phyloP scores from a whole-genome alignment of 2,329 filamentous ascomycete species.

The Xylariaceae sp. region DNA sequence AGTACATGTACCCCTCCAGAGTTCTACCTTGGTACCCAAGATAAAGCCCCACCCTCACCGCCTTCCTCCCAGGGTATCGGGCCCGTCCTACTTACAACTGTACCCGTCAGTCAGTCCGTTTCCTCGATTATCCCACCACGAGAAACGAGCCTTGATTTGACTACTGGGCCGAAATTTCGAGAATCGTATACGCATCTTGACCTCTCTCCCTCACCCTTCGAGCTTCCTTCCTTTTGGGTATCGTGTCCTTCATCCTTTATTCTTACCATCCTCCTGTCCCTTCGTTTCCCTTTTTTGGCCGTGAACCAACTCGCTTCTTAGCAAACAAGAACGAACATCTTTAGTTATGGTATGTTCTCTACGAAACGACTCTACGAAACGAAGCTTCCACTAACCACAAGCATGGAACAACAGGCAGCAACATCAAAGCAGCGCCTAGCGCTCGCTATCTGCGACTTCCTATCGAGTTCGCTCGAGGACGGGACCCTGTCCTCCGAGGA shows the following conservation, averaged over 20 bases:
- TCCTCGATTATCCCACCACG: no score
- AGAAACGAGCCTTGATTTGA: no score
- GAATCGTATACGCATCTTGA: constrained; percentile 1
- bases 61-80: constrained; percentile 11
- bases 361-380: no score
- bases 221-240: not conserved
- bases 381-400: constrained; percentile 11
- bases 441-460: constrained; percentile 96
- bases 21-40: no score
- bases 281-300: not conserved
- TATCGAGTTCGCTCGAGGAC: constrained; percentile 81
- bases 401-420: constrained; percentile 45
- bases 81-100: no score
- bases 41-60: constrained; percentile 19
- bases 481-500: constrained; percentile 89
- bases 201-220: not conserved
- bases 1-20: no score
- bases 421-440: constrained; percentile 83
- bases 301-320: not conserved
- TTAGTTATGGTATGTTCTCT: constrained; percentile 15
- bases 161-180: constrained; percentile 27
- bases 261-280: not conserved
- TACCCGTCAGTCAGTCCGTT: not conserved
- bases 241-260: not conserved
- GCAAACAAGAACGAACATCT: not conserved